A percentile compares a stretch with the other conserved stretches of the same genome.
Conservation (phyloP, 2,329 filamentous ascomycete genomes). For the Corniculantispora saksenae region DNA sequence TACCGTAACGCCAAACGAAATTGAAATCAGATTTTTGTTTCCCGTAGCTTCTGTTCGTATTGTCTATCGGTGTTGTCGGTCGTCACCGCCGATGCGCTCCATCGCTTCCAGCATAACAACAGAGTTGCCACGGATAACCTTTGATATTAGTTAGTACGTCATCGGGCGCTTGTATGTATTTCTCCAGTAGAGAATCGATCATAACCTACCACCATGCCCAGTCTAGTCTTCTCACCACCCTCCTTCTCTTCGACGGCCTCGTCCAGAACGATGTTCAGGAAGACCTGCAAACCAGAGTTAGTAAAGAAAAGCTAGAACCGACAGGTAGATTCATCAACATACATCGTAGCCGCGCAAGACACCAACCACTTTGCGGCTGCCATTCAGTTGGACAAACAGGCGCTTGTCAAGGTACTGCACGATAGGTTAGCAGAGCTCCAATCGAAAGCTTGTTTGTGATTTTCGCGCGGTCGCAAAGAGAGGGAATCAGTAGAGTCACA, state of each 20-base stretch:
- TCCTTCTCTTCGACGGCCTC: slow-evolving; percentile 95
- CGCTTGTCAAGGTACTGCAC: slow-evolving; percentile 96
- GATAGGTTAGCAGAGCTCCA: slow-evolving; percentile 28
- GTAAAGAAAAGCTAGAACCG: neutral
- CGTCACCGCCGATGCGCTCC: slow-evolving; percentile 66
- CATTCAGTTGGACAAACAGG: slow-evolving; percentile 96
- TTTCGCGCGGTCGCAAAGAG: neutral
- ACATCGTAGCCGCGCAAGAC: slow-evolving; percentile 96
- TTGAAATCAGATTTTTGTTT: slow-evolving; percentile 25
- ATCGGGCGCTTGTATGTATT: neutral
- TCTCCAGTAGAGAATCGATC: neutral
- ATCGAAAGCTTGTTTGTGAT: neutral
- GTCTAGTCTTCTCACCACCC: slow-evolving; percentile 82
- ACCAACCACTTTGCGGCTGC: slow-evolving; percentile 95
- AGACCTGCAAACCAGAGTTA: slow-evolving; percentile 63
- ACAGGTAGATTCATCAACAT: slow-evolving; percentile 35
- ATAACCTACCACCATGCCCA: slow-evolving; percentile 84
- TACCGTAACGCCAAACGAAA: slow-evolving; percentile 39
- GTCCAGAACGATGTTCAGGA: slow-evolving; percentile 96
- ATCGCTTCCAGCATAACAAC: slow-evolving; percentile 95
- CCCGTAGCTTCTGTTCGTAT: slow-evolving; percentile 7
- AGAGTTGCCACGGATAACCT: slow-evolving; percentile 96
- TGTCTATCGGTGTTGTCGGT: slow-evolving; percentile 41
- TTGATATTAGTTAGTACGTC: neutral
- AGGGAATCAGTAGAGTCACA: neutral